Conservation (phyloP, 2,329 filamentous ascomycete species). For the Colletotrichum destructivum region DNA sequence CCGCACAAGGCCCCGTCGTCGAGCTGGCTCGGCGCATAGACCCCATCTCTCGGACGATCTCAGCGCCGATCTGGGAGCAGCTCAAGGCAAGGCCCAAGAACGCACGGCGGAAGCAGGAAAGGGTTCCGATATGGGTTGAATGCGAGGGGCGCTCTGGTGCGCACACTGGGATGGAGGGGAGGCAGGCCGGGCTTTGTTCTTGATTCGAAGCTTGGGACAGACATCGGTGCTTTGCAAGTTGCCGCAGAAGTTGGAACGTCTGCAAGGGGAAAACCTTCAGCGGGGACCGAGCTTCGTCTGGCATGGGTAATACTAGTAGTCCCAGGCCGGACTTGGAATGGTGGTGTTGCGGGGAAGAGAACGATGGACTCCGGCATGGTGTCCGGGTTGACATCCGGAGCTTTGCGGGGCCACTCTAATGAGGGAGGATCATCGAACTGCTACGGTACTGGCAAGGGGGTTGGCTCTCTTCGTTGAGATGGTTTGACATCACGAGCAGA, state of each 20-base stretch:
- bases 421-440: neutral
- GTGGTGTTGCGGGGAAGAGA: neutral
- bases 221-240: conserved; percentile 22
- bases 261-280: conserved; percentile 28
- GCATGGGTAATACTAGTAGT: neutral
- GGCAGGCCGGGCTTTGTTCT: conserved; percentile 12
- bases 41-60: conserved; percentile 40
- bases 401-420: neutral
- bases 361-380: neutral
- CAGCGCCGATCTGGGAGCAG: conserved; percentile 27
- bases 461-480: neutral
- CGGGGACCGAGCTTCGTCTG: conserved; percentile 23
- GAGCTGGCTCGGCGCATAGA: conserved; percentile 35
- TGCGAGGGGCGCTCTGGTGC: neutral
- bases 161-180: neutral
- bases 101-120: conserved; percentile 7
- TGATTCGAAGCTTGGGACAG: conserved; percentile 15
- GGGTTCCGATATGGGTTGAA: neutral
- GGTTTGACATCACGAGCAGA: no score
- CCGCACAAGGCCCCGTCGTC: conserved; percentile 16
- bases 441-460: neutral
- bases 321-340: neutral
- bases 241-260: conserved; percentile 3
- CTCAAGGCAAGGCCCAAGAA: neutral
- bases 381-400: neutral